Conservation (phyloP, 768 basidiomycete genomes). For the Leccinum subgranulosum region DNA sequence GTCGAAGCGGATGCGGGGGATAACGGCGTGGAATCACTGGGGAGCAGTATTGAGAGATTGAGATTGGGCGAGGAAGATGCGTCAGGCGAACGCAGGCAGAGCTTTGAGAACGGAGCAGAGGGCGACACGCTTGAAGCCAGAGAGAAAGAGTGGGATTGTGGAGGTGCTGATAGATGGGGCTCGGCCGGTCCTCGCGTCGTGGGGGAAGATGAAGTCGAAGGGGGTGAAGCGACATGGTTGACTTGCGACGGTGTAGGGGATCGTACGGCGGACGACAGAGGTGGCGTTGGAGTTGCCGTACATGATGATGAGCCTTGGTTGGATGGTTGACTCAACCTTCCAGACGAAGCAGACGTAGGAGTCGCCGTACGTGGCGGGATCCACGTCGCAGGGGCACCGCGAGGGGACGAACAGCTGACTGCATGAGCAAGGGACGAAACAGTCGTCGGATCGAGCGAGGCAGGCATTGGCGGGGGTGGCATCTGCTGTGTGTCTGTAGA, state of each 20-base stretch:
- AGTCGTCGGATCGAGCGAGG: slow-evolving; percentile 40
- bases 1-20: not conserved
- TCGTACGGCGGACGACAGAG: not conserved
- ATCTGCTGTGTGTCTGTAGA: slow-evolving; percentile 38
- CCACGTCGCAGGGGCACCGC: slow-evolving; percentile 10
- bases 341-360: slow-evolving; percentile 1
- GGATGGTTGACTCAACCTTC: slow-evolving; percentile 4
- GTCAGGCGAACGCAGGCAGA: slow-evolving; percentile 44
- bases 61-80: slow-evolving; percentile 8
- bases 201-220: not conserved
- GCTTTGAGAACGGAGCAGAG: slow-evolving; percentile 48
- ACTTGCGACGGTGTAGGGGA: not conserved
- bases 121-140: slow-evolving; percentile 36
- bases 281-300: not conserved
- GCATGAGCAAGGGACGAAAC: slow-evolving; percentile 27
- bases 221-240: not conserved
- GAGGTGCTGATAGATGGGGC: not conserved
- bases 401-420: slow-evolving; percentile 20
- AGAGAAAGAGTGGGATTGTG: not conserved
- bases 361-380: slow-evolving; percentile 9
- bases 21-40: slow-evolving; percentile 2
- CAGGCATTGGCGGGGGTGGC: slow-evolving; percentile 54
- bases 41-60: slow-evolving; percentile 9
- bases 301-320: not conserved
- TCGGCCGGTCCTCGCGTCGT: not conserved